Percentiles rank a stretch among this genome's conserved stretches.
Conservation (phyloP, 306 rosid species). For the Pyrus bretschneideri region DNA sequence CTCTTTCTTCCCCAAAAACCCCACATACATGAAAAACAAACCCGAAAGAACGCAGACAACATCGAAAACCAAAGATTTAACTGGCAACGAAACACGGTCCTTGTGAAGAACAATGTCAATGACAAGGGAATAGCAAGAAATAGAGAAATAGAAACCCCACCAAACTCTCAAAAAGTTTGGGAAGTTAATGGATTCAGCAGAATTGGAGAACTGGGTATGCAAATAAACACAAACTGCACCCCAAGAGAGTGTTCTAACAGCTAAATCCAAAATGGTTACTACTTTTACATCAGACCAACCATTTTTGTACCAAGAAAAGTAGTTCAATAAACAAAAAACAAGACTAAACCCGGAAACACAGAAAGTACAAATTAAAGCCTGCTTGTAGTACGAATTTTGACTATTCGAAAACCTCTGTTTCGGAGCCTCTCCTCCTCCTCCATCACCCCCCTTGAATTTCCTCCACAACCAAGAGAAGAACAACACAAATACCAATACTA, state of each 20-base stretch:
- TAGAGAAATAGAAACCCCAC: slow-evolving; percentile 40
- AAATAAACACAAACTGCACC: slow-evolving; percentile 34
- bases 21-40: slow-evolving; percentile 39
- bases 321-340: slow-evolving; percentile 32
- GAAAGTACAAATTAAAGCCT: slow-evolving; percentile 13
- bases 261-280: slow-evolving; percentile 39
- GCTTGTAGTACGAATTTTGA: slow-evolving; percentile 18
- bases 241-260: slow-evolving; percentile 40
- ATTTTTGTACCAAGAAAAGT: slow-evolving; percentile 37
- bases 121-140: slow-evolving; percentile 40
- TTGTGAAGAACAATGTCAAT: slow-evolving; percentile 29
- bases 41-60: slow-evolving; percentile 32
- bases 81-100: slow-evolving; percentile 24
- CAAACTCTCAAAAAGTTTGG: slow-evolving; percentile 42
- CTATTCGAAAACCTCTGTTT: slow-evolving; percentile 12
- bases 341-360: slow-evolving; percentile 28
- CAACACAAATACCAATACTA: slow-evolving; percentile 29
- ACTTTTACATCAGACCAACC: slow-evolving; percentile 30
- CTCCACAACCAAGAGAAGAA: slow-evolving; percentile 35
- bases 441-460: slow-evolving; percentile 17
- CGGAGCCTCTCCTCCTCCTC: neutral
- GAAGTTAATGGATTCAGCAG: slow-evolving; percentile 4
- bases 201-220: slow-evolving; percentile 13
- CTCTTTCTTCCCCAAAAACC: slow-evolving; percentile 25
- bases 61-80: slow-evolving; percentile 42